Base-by-base conservation (phyloP, 1,284 basidiomycete genomes). In the Cystobasidium pallidum region DNA sequence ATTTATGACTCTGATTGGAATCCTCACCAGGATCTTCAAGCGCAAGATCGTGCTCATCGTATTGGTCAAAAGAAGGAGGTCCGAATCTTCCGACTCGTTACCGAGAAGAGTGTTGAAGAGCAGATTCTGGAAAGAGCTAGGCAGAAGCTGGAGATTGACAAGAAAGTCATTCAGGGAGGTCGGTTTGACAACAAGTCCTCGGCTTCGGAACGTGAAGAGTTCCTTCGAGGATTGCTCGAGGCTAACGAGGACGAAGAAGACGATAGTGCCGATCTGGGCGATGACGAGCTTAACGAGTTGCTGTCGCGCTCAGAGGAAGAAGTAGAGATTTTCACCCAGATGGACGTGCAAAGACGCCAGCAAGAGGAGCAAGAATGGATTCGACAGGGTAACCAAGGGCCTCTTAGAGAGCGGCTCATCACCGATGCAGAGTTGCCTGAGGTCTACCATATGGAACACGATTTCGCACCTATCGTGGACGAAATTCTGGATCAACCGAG, bases 1-100 rank as follows among this genome's bases (percentile, higher is more conserved):
- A 97, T 99, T 88, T 95, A 83, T 75, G 92, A 87, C 41, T 75
- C 78, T 28, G 79, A 80, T 66, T 80, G 75, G 93, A 97, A 97
- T 83, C 94, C 94, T 72, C 93, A 96, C 79, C 81, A 82, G 76
- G 96, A 99, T 88, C 83, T 99, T 77, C 96, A 99, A 83, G 86
- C 86, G 2, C 85, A 86, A 77, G 85, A 86, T 78, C 82, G 79
- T 54, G 78, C 78, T 13, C 95, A 99, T 85, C 94, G 96, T 87
- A 99, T 99, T 79, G 96, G 96, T 75, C 96, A 99, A 81, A 99
- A 96, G 77, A 96, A 96, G 83, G 91, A 94, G 70, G 96, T 99
- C 45, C 88, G 94, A 49, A 98, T 99, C 76, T 84, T 99, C 75
- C 89, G 95, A 77, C 91, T 99, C 80, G 94, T 99, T 80, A 98